Percentiles rank a stretch among this genome's conserved stretches.
Evolutionary conservation across 2,329 filamentous ascomycete genomes (phyloP).

Genomic region (Aspergillus persii): DNA sequence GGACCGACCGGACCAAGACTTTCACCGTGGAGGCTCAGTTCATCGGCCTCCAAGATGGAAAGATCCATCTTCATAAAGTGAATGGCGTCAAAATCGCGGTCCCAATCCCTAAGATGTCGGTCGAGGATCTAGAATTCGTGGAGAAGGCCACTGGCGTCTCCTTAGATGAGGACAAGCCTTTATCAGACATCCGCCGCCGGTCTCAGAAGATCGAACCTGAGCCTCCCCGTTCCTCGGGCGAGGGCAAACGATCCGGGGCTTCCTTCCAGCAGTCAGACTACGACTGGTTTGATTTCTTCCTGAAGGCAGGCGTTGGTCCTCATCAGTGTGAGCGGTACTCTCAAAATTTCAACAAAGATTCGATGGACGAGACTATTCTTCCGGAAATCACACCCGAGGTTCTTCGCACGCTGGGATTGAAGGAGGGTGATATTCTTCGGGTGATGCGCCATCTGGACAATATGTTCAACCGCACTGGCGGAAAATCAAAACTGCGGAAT

Average conservation of each 20-base stretch:
- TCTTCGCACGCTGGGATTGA: slow-evolving; percentile 83
- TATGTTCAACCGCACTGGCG: slow-evolving; percentile 66
- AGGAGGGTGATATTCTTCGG: slow-evolving; percentile 94
- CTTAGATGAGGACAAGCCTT: slow-evolving; percentile 85
- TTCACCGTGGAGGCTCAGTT: slow-evolving; percentile 99
- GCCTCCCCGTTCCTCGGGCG: slow-evolving; percentile 33
- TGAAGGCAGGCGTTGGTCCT: slow-evolving; percentile 85
- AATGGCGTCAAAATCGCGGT: slow-evolving; percentile 99
- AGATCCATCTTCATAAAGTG: slow-evolving; percentile 95
- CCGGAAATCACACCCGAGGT: slow-evolving; percentile 83
- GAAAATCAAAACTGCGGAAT: slow-evolving; percentile 55
- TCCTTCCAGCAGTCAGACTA: slow-evolving; percentile 59
- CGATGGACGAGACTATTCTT: slow-evolving; percentile 91
- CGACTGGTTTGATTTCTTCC: slow-evolving; percentile 99
- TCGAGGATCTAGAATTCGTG: slow-evolving; percentile 92
- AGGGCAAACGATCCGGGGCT: slow-evolving; percentile 41
- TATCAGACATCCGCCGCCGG: slow-evolving; percentile 71
- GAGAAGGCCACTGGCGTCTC: slow-evolving; percentile 84
- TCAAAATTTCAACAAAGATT: slow-evolving; percentile 82
- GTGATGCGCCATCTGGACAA: slow-evolving; percentile 86
- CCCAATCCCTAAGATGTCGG: slow-evolving; percentile 90
- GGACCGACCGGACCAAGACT: slow-evolving; percentile 92
- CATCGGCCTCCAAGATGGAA: slow-evolving; percentile 87
- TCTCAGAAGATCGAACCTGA: slow-evolving; percentile 14
- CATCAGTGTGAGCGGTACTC: slow-evolving; percentile 93